Evolutionary conservation across 1,284 basidiomycete species (phyloP), one percentile per base, ranked within the genome.

Genomic region (Earliella scabrosa): DNA sequence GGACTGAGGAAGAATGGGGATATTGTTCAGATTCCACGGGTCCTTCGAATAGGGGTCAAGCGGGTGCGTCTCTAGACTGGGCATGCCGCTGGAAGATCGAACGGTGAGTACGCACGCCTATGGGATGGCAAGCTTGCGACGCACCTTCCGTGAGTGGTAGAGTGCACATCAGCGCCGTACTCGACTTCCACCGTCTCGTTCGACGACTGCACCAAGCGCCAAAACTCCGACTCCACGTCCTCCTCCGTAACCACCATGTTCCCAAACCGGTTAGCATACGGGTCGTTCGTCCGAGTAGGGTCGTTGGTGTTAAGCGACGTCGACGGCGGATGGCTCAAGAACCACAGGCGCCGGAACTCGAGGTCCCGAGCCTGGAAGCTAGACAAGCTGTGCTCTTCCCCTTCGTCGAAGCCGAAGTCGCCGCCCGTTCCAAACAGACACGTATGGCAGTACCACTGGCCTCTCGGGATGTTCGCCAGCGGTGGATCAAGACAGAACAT

Each of bases 361-460:
- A 83, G 78, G 66, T 98, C 97, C 21, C 97, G 85, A 35, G 90
- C 90, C 68, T 97, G 95, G 76, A 99, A 99, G 65, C 88, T 94
- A 39, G 92, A 84, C 40, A 99, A 81, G 60, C 87, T 89, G 73
- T 99, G 97, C 63, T 98, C 96, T 72, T 98, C 92, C 51, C 97
- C 97, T 68, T 98, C 97, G 66, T 98, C 97, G 68, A 99, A 99
- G 39, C 97, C 97, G 69, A 94, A 99, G 73, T 98, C 97, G 54
- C 94, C 93, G n/a, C 97, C 96, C 0, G 94, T 97, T 26, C 88
- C 90, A 41, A 96, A 85, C 16, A 99, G 79, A 69, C 97, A 99
- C 1, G 88, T 87, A 65, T 93, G 92, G 73, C 97, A 99, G 73
- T 89, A 98, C 97, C 97, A 99, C 63, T 97, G 90, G 53, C 95